These are phyloP conservation scores for Ajuga reptans DNA, from an alignment of 305 asterid species.

Conservation along the genomic window DNA sequence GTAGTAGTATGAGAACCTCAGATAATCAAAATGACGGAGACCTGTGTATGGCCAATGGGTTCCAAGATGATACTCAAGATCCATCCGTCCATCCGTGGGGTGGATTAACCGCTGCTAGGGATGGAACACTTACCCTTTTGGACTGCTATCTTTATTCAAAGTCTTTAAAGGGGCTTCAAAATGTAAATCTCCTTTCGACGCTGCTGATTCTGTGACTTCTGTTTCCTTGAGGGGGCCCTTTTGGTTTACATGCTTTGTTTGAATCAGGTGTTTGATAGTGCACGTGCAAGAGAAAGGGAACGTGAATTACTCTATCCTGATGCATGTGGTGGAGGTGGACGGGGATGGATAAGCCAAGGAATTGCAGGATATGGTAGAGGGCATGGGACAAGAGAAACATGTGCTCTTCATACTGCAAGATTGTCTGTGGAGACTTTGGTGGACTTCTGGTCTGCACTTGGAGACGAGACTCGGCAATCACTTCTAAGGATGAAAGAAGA, in stretches of 20 bases:
- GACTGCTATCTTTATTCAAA: conserved; percentile 68
- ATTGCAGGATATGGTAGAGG: conserved; percentile 72
- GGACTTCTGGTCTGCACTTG: conserved; percentile 98
- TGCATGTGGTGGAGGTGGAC: conserved; percentile 98
- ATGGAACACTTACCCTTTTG: conserved; percentile 81
- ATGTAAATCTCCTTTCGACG: conserved; percentile 37
- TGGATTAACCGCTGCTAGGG: conserved; percentile 75
- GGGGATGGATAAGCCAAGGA: conserved; percentile 99
- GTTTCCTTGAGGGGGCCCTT: conserved; percentile 1
- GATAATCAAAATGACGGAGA: conserved; percentile 38
- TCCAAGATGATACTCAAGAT: conserved; percentile 68
- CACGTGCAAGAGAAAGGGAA: conserved; percentile 91
- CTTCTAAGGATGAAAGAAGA: conserved; percentile 97
- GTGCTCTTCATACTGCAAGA: conserved; percentile 97
- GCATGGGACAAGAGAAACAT: conserved; percentile 90
- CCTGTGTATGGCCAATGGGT: conserved; percentile 34
- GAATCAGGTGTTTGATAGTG: conserved; percentile 87
- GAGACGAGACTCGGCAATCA: conserved; percentile 86
- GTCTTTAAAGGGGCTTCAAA: conserved; percentile 79
- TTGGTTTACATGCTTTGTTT: conserved; percentile 22
- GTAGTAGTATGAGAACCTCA: conserved; percentile 28
- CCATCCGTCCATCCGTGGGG: conserved; percentile 98
- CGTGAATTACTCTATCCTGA: conserved; percentile 95
- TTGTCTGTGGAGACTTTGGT: conserved; percentile 93
- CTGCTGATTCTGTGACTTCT: conserved; percentile 14